Base-by-base conservation (phyloP, 1,139 yeast genomes). In the Scheffersomyces titani region DNA sequence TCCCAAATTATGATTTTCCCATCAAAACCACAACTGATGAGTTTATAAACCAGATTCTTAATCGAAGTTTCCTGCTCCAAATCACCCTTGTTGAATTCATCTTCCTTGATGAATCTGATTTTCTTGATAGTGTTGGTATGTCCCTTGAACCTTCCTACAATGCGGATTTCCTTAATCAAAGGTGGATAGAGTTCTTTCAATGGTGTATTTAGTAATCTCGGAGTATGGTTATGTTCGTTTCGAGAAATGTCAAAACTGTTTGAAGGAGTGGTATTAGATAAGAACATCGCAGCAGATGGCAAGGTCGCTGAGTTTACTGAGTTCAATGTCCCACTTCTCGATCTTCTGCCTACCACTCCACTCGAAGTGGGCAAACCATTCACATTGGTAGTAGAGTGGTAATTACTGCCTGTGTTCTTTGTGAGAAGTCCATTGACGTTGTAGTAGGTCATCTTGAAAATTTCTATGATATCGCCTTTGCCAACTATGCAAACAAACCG, bases 1-100 rank as follows among this genome's bases (percentile, higher is more conserved):
- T 90, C 96, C 91, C 93, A 90, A 40, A 88, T 73, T 45, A 87
- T 71, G 7, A 89, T 72, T 56, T 81, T 80, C 0, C 92, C 92
- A 67, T 90, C 96, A 64, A 83, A 87, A 1, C 93, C 92, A 58
- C 87, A 87, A 49, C 89, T 80, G 1, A 89, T 84, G 46, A 90
- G 70, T 56, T 88, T 78, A 68, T 90, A 90, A 19, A 71, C 69
- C 56, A 69, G 71, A 22, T 55, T 58, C 51, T 52, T 68, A 57
- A 51, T 65, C 54, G 75, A 69, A 65, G 49, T 59, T 16, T 13
- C 36, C 13, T 47, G 30, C 19, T 67, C 70, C 21, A 58, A 55
- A 40, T 66, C 62, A 46, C 60, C 68, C 11, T 59, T 58, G 51
- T 53, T 58, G 55, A 53, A 58, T 36, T 59, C 60, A 13, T 65